Conservation (phyloP, 2,329 filamentous ascomycete genomes). For the Talaromyces sp. region DNA sequence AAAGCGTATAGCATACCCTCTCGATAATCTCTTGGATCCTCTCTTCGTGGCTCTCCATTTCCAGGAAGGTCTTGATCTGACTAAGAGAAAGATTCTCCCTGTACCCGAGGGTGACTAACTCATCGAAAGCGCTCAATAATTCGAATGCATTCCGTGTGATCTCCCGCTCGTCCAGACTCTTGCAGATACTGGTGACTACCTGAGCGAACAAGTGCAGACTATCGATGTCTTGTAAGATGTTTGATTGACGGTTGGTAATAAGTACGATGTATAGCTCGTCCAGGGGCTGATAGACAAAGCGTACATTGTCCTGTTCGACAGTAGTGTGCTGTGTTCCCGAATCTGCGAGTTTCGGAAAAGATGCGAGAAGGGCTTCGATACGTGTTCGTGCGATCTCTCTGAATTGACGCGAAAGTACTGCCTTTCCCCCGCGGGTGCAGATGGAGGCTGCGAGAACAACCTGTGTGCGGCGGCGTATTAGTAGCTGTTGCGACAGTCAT, state of each 20-base stretch:
- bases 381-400: slow-evolving; percentile 95
- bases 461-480: slow-evolving; percentile 46
- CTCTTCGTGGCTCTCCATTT: slow-evolving; percentile 99
- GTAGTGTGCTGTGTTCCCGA: slow-evolving; percentile 96
- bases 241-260: slow-evolving; percentile 98
- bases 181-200: slow-evolving; percentile 94
- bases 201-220: slow-evolving; percentile 96
- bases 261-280: slow-evolving; percentile 99
- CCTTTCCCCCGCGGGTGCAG: slow-evolving; percentile 96
- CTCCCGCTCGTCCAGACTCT: slow-evolving; percentile 90
- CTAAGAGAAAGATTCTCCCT: slow-evolving; percentile 91
- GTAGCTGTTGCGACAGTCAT: not conserved
- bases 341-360: slow-evolving; percentile 95
- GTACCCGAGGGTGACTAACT: slow-evolving; percentile 93
- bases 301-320: slow-evolving; percentile 98
- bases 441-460: slow-evolving; percentile 98
- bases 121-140: slow-evolving; percentile 92
- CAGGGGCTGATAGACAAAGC: slow-evolving; percentile 97
- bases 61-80: slow-evolving; percentile 98
- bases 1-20: slow-evolving; percentile 55
- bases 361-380: slow-evolving; percentile 92
- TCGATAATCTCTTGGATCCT: slow-evolving; percentile 98
- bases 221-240: slow-evolving; percentile 98
- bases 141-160: slow-evolving; percentile 95
- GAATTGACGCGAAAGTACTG: slow-evolving; percentile 96